Evolutionary conservation across 108 stramenopile species (phyloP).

Genomic region (Phaeodactylum tricornutum): DNA sequence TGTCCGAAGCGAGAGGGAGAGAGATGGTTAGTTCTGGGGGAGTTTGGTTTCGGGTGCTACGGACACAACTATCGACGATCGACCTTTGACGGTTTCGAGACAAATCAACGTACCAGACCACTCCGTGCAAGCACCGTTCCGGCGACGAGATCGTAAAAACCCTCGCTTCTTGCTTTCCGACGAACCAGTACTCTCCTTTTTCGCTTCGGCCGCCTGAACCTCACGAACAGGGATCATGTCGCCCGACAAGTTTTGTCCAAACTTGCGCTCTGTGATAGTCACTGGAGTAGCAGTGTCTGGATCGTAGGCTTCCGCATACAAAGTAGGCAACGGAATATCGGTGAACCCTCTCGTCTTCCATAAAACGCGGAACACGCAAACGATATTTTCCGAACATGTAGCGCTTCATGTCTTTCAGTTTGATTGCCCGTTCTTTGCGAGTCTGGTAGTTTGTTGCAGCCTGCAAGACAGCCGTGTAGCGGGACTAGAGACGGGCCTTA

Average conservation of each 20-base stretch:
- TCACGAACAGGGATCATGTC: conserved; percentile 24
- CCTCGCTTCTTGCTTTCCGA: too few species aligned
- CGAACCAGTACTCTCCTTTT: too few species aligned
- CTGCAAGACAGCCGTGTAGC: conserved; percentile 5
- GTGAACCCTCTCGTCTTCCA: conserved; percentile 47
- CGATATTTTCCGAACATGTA: conserved; percentile 63
- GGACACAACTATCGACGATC: too few species aligned
- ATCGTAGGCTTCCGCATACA: conserved; percentile 39
- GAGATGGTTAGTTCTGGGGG: too few species aligned
- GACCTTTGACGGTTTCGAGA: too few species aligned
- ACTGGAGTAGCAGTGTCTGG: conserved; percentile 12
- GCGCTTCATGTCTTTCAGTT: conserved; percentile 64
- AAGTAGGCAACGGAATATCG: conserved; percentile 54
- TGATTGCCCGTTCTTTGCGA: conserved; percentile 15
- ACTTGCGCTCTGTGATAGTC: conserved; percentile 25
- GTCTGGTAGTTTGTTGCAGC: conserved; percentile 15
- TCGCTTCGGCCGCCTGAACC: too few species aligned
- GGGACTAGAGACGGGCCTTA: conserved; percentile 6
- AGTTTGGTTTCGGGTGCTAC: too few species aligned
- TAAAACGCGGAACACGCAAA: conserved; percentile 48
- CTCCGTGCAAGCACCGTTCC: too few species aligned
- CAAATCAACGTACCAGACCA: too few species aligned
- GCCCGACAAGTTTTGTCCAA: conserved; percentile 10
- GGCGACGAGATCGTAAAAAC: too few species aligned
- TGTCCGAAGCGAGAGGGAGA: too few species aligned